Evolutionary conservation across 345 rosid genomes (phyloP).

Genomic region (Heritiera fomes): DNA sequence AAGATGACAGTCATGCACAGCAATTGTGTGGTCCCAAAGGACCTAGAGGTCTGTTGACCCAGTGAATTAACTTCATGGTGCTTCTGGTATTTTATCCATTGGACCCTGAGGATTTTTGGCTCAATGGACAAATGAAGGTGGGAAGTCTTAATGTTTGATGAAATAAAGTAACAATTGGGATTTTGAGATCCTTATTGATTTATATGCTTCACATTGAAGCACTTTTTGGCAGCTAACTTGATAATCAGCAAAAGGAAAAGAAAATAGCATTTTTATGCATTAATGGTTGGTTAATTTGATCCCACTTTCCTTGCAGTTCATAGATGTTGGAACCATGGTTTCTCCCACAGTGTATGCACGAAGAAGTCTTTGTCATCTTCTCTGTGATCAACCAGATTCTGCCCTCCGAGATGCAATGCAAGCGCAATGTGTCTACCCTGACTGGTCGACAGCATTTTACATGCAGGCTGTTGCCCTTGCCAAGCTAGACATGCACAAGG

Average conservation of each 20-base stretch:
- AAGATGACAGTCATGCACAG: background rate
- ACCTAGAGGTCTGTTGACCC: background rate
- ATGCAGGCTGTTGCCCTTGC: slow-evolving; percentile 87
- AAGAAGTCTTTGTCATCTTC: slow-evolving; percentile 69
- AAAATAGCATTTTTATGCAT: background rate
- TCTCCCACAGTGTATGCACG: slow-evolving; percentile 83
- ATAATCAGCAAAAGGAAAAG: too few relatives aligned
- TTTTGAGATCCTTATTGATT: slow-evolving; percentile 1
- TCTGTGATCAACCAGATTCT: slow-evolving; percentile 74
- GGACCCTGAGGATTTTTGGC: slow-evolving; percentile 1
- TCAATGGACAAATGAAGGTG: background rate
- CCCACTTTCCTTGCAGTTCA: slow-evolving; percentile 50
- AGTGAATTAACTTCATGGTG: background rate
- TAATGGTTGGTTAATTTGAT: background rate
- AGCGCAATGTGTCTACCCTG: slow-evolving; percentile 76
- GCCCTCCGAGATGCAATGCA: slow-evolving; percentile 93
- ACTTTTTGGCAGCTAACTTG: background rate
- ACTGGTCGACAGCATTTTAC: slow-evolving; percentile 87
- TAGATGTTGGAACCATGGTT: slow-evolving; percentile 74
- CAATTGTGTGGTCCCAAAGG: background rate
- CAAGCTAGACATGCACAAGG: slow-evolving; percentile 82
- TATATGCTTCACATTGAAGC: background rate
- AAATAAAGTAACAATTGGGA: background rate
- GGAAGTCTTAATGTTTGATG: background rate
- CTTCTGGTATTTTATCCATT: too few relatives aligned